Conservation (phyloP, 2,329 filamentous ascomycete genomes). For the Ophidiomyces ophidiicola region DNA sequence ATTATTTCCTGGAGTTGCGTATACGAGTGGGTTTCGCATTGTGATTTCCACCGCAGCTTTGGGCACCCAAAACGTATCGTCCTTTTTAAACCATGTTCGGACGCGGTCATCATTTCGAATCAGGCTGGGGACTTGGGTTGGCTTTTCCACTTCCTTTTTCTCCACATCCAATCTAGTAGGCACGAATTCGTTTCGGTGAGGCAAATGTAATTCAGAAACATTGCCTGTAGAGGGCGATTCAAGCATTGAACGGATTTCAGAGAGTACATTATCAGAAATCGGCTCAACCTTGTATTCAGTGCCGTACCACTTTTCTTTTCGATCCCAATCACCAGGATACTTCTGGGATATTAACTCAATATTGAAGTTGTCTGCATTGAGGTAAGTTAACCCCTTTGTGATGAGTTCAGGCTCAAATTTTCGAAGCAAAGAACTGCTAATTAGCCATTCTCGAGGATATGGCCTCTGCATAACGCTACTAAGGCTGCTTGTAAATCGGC, state of each 20-base stretch:
- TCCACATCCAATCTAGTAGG: slow-evolving; percentile 87
- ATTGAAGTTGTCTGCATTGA: slow-evolving; percentile 81
- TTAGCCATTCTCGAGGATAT: slow-evolving; percentile 70
- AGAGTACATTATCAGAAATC: slow-evolving; percentile 63
- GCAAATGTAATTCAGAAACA: slow-evolving; percentile 64
- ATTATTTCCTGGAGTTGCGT: slow-evolving; percentile 62
- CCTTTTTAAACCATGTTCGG: slow-evolving; percentile 94
- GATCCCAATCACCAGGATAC: slow-evolving; percentile 70
- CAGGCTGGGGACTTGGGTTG: slow-evolving; percentile 61
- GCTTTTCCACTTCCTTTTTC: slow-evolving; percentile 74
- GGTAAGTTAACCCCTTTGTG: slow-evolving; percentile 55
- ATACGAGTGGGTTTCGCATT: slow-evolving; percentile 66
- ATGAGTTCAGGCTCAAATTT: slow-evolving; percentile 73
- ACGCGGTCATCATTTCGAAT: slow-evolving; percentile 72
- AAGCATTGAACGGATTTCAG: slow-evolving; percentile 54
- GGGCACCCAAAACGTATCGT: slow-evolving; percentile 96
- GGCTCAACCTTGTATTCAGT: slow-evolving; percentile 81
- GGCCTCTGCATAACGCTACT: slow-evolving; percentile 86
- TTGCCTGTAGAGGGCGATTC: slow-evolving; percentile 47
- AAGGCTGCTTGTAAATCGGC: slow-evolving; percentile 73
- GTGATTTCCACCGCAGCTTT: slow-evolving; percentile 79
- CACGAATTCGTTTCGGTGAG: slow-evolving; percentile 91
- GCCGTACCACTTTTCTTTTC: slow-evolving; percentile 94
- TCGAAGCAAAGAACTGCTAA: slow-evolving; percentile 68
- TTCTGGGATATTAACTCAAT: slow-evolving; percentile 72